Percentiles rank a stretch among this genome's conserved stretches.
phyloP scores from a whole-genome alignment of 805 yeast species.

The Candida endomychidarum region DNA sequence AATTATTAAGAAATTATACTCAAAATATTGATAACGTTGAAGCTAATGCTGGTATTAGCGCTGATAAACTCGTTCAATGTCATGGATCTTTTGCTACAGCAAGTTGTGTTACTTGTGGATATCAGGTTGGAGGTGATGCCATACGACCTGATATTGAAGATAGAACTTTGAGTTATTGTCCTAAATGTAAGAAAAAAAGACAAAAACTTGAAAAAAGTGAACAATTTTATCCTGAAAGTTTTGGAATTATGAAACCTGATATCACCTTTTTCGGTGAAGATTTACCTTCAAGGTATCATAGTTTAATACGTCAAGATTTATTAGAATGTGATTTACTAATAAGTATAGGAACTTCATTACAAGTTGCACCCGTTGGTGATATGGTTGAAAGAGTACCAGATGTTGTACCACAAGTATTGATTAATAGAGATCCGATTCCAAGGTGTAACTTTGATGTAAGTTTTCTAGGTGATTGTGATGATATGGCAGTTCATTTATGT shows the following conservation, averaged over 20 bases:
- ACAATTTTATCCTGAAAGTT: slow-evolving; percentile 27
- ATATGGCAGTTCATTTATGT: slow-evolving; percentile 35
- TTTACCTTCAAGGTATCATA: slow-evolving; percentile 47
- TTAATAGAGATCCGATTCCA: slow-evolving; percentile 38
- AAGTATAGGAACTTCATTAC: slow-evolving; percentile 81
- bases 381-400: slow-evolving; percentile 36
- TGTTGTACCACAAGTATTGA: slow-evolving; percentile 37
- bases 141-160: slow-evolving; percentile 48
- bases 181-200: slow-evolving; percentile 28
- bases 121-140: slow-evolving; percentile 50
- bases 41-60: slow-evolving; percentile 48
- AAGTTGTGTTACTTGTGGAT: slow-evolving; percentile 75
- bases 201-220: slow-evolving; percentile 24
- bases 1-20: slow-evolving; percentile 42
- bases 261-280: slow-evolving; percentile 83
- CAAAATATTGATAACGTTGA: slow-evolving; percentile 47
- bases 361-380: slow-evolving; percentile 54
- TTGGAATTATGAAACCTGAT: slow-evolving; percentile 77
- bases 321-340: slow-evolving; percentile 73
- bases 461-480: slow-evolving; percentile 42
- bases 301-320: slow-evolving; percentile 48
- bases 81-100: slow-evolving; percentile 79
- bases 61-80: slow-evolving; percentile 68
- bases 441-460: slow-evolving; percentile 40
- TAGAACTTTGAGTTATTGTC: slow-evolving; percentile 56